These are phyloP conservation scores for Solanum sparsipilum DNA, from an alignment of 257 asterid genomes.

Conservation along the genomic window DNA sequence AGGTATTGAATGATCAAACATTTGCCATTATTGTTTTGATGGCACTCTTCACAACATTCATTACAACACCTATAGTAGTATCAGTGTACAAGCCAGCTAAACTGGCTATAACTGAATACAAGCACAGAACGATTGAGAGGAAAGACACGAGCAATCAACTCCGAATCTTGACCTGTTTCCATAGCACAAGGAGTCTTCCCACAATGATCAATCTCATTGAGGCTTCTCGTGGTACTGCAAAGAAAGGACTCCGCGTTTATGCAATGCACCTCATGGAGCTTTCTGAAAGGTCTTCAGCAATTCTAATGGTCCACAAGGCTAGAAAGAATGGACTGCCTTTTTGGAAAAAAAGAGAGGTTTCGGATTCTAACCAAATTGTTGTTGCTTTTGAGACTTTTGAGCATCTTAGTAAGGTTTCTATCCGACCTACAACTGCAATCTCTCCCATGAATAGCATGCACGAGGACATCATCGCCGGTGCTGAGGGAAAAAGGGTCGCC, in stretches of 20 bases:
- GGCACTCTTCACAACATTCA: conserved; percentile 57
- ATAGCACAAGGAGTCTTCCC: conserved; percentile 32
- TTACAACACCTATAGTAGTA: conserved; percentile 38
- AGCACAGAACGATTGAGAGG: conserved; percentile 31
- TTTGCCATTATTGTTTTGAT: conserved; percentile 50
- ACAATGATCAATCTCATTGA: conserved; percentile 46
- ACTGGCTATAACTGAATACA: conserved; percentile 20
- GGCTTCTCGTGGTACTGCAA: conserved; percentile 37
- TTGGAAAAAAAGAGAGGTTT: conserved; percentile 17
- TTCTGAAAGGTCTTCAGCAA: conserved; percentile 45
- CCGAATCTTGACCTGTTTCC: conserved; percentile 41
- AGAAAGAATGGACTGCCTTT: conserved; percentile 46
- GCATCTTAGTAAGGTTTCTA: conserved; percentile 33
- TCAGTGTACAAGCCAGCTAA: conserved; percentile 44
- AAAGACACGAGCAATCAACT: conserved; percentile 22
- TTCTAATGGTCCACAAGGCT: conserved; percentile 53
- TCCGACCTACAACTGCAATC: conserved; percentile 47
- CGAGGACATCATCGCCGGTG: conserved; percentile 32
- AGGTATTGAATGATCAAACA: conserved; percentile 57
- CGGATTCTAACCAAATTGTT: conserved; percentile 24
- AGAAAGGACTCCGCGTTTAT: conserved; percentile 37
- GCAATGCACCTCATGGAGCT: conserved; percentile 62
- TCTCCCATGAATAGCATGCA: conserved; percentile 40
- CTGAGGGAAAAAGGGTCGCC: conserved; percentile 18
- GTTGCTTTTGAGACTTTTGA: conserved; percentile 46